Evolutionary conservation across 352 stramenopile species (phyloP).

Genomic region (Globisporangium cylindrosporum): DNA sequence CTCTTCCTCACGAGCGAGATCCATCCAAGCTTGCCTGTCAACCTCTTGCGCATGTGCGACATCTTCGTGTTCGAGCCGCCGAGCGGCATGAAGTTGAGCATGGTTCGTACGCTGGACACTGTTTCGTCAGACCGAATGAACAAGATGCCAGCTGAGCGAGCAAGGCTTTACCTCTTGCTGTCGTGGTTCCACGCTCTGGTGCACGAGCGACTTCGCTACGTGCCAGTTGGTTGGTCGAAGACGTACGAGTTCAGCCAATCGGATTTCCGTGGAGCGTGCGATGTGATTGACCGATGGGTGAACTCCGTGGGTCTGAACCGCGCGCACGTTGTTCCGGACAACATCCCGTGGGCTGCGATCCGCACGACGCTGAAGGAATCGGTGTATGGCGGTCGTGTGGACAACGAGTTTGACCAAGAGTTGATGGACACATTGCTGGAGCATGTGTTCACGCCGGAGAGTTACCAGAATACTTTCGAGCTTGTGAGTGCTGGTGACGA

Average conservation of each 20-base stretch:
- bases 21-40: constrained; percentile 93
- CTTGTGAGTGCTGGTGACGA: constrained; percentile 48
- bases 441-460: constrained; percentile 91
- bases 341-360: constrained; percentile 98
- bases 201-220: constrained; percentile 97
- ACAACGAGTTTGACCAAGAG: constrained; percentile 96
- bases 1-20: constrained; percentile 99
- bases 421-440: constrained; percentile 94
- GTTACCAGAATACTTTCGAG: constrained; percentile 90
- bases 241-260: constrained; percentile 99
- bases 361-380: constrained; percentile 95
- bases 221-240: constrained; percentile 98
- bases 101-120: constrained; percentile 94
- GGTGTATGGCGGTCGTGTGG: constrained; percentile 97
- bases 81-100: constrained; percentile 96
- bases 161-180: constrained; percentile 95
- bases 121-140: constrained; percentile 92
- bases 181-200: constrained; percentile 98
- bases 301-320: constrained; percentile 81
- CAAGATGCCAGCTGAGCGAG: constrained; percentile 80
- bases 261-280: constrained; percentile 95
- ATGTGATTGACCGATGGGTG: constrained; percentile 98
- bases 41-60: constrained; percentile 95
- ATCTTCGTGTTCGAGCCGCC: constrained; percentile 98
- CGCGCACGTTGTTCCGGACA: constrained; percentile 92